phyloP scores from a whole-genome alignment of 352 stramenopile species.

The Phytophthora crassamura region DNA sequence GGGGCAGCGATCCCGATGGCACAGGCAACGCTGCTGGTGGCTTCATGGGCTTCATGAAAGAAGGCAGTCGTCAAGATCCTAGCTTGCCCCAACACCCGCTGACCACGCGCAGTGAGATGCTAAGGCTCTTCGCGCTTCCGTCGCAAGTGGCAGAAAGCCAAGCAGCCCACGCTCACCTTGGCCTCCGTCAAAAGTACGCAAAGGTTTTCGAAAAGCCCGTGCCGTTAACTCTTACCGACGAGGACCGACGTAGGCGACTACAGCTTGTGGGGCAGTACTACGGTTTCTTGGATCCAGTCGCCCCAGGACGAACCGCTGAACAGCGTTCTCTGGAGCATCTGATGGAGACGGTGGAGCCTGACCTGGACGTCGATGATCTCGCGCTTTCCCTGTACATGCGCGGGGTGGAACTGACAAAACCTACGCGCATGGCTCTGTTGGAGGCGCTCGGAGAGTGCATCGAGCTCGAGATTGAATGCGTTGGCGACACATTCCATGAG shows the following conservation, averaged over 20 bases:
- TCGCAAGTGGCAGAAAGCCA: conserved; percentile 50
- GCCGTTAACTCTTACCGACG: conserved; percentile 41
- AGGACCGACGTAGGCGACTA: conserved; percentile 51
- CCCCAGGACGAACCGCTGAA: conserved; percentile 8
- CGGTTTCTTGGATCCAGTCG: conserved; percentile 40
- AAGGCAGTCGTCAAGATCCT: conserved; percentile 2
- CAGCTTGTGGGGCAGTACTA: conserved; percentile 65
- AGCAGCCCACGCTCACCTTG: conserved; percentile 39
- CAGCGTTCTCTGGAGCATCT: conserved; percentile 42
- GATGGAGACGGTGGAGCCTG: conserved; percentile 68
- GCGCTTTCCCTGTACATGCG: conserved; percentile 67
- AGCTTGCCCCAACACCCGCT: conserved; percentile 27
- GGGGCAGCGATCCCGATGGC: not conserved
- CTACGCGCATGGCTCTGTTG: conserved; percentile 62
- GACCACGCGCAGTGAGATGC: conserved; percentile 69
- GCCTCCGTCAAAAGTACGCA: conserved; percentile 55
- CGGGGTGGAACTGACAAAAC: conserved; percentile 64
- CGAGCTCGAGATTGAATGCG: conserved; percentile 70
- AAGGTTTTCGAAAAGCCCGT: conserved; percentile 58
- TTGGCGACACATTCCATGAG: conserved; percentile 64
- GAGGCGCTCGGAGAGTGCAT: conserved; percentile 66
- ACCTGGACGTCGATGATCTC: conserved; percentile 72
- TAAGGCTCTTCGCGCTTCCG: conserved; percentile 58
- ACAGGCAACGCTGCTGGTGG: not conserved
- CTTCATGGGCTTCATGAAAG: not conserved